Conservation (phyloP, 2,329 filamentous ascomycete species). For the Penicillium italicum region DNA sequence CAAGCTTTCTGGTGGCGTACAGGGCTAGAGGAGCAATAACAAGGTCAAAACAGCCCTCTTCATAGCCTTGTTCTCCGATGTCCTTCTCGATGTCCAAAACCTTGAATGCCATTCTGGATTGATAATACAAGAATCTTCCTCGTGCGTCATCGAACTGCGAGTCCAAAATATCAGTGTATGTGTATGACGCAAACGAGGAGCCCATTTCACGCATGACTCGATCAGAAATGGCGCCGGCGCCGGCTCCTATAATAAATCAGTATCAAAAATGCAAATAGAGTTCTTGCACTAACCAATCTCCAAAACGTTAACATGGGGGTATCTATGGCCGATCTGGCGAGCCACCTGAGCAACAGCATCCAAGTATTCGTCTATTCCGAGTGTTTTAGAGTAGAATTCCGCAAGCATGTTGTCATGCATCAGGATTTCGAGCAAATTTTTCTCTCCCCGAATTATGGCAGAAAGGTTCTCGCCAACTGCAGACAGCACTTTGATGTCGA, state of each 20-base stretch:
- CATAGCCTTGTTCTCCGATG: constrained; percentile 34
- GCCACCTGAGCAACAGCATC: constrained; percentile 28
- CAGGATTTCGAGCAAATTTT: constrained; percentile 40
- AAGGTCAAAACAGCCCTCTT: constrained; percentile 35
- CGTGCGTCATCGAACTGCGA: constrained; percentile 42
- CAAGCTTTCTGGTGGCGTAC: constrained; percentile 29
- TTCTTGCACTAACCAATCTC: constrained; percentile 31
- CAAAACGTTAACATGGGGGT: constrained; percentile 45
- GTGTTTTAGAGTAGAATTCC: constrained; percentile 31
- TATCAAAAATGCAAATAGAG: not conserved
- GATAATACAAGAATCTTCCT: constrained; percentile 27
- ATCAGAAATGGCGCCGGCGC: constrained; percentile 14
- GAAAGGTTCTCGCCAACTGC: constrained; percentile 35
- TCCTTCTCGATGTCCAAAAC: constrained; percentile 36
- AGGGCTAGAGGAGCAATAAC: constrained; percentile 37
- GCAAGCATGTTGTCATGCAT: constrained; percentile 35
- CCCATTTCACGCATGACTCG: constrained; percentile 9
- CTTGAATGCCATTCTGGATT: constrained; percentile 34
- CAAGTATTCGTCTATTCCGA: constrained; percentile 24
- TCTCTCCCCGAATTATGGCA: constrained; percentile 33
- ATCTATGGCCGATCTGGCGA: constrained; percentile 38
- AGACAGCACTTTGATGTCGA: constrained; percentile 12
- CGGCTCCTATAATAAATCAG: constrained; percentile 13
- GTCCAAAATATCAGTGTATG: constrained; percentile 46
- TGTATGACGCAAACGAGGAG: constrained; percentile 39